Percentiles rank a stretch among this genome's conserved stretches.
Evolutionary conservation across 140 eudicot species (phyloP).

Genomic region (Senecio squalidus): DNA sequence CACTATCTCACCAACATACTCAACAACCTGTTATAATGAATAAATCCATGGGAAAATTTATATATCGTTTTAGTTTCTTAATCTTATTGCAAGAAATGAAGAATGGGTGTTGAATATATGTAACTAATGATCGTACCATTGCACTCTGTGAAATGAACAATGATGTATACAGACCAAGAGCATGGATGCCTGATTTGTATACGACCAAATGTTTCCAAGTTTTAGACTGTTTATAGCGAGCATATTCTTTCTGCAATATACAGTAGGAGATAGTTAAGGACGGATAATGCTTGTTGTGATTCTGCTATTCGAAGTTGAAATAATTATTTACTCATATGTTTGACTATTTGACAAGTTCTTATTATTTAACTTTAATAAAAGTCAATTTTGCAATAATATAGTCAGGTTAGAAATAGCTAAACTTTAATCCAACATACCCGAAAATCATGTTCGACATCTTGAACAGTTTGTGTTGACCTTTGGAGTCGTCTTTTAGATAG

Average conservation of each 20-base stretch:
- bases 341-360: too few relatives aligned
- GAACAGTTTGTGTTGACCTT: slow-evolving; percentile 28
- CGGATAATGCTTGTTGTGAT: too few relatives aligned
- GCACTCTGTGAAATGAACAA: slow-evolving; percentile 63
- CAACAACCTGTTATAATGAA: slow-evolving; percentile 53
- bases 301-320: too few relatives aligned
- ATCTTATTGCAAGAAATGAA: too few relatives aligned
- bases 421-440: slow-evolving; percentile 48
- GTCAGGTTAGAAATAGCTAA: too few relatives aligned
- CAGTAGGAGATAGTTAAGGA: neutral
- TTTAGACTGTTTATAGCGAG: slow-evolving; percentile 60
- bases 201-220: slow-evolving; percentile 72
- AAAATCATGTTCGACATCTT: slow-evolving; percentile 47
- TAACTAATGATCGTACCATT: slow-evolving; percentile 40
- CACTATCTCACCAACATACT: slow-evolving; percentile 84
- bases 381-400: too few relatives aligned
- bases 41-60: neutral
- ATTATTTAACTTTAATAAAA: too few relatives aligned
- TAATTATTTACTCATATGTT: too few relatives aligned
- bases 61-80: too few relatives aligned
- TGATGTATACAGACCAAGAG: slow-evolving; percentile 86
- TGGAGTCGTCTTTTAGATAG: slow-evolving; percentile 37
- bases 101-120: neutral
- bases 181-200: slow-evolving; percentile 83
- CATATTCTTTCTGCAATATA: slow-evolving; percentile 65